Base-by-base conservation (phyloP, 2,329 filamentous ascomycete species). In the Phymatotrichopsis omnivora region DNA sequence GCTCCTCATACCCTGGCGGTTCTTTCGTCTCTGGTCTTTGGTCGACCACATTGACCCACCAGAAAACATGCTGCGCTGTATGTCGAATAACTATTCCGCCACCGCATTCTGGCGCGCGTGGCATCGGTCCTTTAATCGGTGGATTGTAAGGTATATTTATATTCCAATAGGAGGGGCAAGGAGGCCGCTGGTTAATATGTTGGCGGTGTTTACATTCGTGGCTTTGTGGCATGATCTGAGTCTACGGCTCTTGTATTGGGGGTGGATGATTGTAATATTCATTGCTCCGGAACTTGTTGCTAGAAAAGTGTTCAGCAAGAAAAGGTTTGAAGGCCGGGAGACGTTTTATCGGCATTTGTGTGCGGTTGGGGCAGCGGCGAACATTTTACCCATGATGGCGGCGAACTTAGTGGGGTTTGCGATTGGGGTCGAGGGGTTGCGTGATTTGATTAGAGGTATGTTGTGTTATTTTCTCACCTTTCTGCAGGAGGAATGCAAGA, bases 211-310 rank as follows among this genome's bases (percentile, higher is more conserved):
- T 62, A 95, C 86, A 0, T 98, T 98, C 59, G 91, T 98, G 19
- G 93, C 91, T 0, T 70, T 98, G 22, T 98, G 91, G 91, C 91
- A 98, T 65, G 91, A 98, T 59, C 93, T 98, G 60, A 81, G 93
- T 65, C 74, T 96, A 23, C 76, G 82, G 7, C 70, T 98, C 29
- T 72, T 98, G 24, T 81, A 93, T 63, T 98, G 91, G 91, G 89
- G 91, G 22, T 98, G 91, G 91, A 72, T 98, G 29, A 78, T 98
- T 53, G 87, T 93, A 0, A 67, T 96, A 19, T 98, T 98, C 65
- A 85, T 98, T 63, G 63, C 95, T 5, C 91, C 91, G 0, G 91
- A 98, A 67, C 75, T 89, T 56, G 67, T 82, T 6, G 85, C 78
- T 0, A 69, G 70, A 0, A 68, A 76, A 29, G 47, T 87, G 0